A percentile compares a stretch with the other conserved stretches of the same genome.
Conservation (phyloP, 31 red algal species). For the Endocladia muricata region DNA sequence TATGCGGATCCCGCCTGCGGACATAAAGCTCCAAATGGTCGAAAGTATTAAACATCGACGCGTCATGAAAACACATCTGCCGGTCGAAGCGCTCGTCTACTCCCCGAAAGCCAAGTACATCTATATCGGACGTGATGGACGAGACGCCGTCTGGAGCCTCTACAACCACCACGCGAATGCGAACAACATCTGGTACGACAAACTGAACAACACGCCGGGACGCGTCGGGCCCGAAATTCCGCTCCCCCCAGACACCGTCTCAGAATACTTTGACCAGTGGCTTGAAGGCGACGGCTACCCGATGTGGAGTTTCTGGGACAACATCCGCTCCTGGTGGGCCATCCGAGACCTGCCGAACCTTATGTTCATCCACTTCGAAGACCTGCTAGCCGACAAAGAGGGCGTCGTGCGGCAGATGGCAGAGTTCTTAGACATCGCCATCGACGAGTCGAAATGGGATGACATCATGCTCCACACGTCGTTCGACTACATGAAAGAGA, state of each 20-base stretch:
- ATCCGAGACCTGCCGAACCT: background rate
- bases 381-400: background rate
- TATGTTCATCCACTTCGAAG: conserved; percentile 4
- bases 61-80: conserved; percentile 20
- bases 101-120: background rate
- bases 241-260: background rate
- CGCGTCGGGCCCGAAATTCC: background rate
- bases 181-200: background rate
- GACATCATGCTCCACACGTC: background rate
- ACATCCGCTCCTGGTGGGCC: conserved; percentile 34
- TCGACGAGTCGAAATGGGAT: background rate
- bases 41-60: background rate
- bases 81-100: background rate
- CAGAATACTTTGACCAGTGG: conserved; percentile 6
- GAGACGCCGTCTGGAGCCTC: background rate
- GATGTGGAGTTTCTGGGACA: conserved; percentile 10
- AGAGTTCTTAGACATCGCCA: background rate
- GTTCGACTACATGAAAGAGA: conserved; percentile 18
- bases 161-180: conserved; percentile 18
- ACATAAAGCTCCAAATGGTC: background rate
- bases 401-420: background rate
- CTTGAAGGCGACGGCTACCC: conserved; percentile 12
- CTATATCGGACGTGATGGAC: conserved; percentile 8
- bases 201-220: background rate
- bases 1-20: background rate